Percentiles rank a stretch among this genome's conserved stretches.
These are phyloP conservation scores for Eimeria necatrix DNA, from an alignment of 169 alveolate species.

Conservation along the genomic window DNA sequence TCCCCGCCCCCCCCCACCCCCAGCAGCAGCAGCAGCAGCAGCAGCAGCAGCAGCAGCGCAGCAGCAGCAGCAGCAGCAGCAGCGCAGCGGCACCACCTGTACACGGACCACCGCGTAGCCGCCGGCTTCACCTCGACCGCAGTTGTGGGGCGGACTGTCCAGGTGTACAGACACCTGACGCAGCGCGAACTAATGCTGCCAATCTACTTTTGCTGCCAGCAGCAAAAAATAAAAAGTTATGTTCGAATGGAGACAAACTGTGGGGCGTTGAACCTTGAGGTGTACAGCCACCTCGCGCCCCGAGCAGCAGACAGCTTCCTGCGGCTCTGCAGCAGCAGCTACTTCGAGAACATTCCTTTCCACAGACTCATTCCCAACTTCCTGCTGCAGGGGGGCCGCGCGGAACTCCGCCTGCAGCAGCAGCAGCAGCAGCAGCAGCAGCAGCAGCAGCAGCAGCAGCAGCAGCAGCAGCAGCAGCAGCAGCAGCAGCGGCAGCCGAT, in stretches of 20 bases:
- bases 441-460: conserved; percentile 5
- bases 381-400: conserved; percentile 81
- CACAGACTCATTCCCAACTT: conserved; percentile 81
- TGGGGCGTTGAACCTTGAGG: conserved; percentile 92
- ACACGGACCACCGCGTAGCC: conserved; percentile 37
- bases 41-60: too few species aligned
- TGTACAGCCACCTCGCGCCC: conserved; percentile 92
- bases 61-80: too few species aligned
- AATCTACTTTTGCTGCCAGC: conserved; percentile 42
- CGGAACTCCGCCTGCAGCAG: conserved; percentile 39
- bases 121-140: conserved; percentile 80
- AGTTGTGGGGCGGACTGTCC: neutral
- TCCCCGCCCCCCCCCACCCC: too few species aligned
- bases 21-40: too few species aligned
- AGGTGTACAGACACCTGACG: conserved; percentile 61
- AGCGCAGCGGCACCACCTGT: neutral
- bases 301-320: conserved; percentile 94
- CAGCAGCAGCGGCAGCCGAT: neutral
- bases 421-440: neutral
- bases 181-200: conserved; percentile 72
- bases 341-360: conserved; percentile 84
- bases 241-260: conserved; percentile 86
- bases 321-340: conserved; percentile 90
- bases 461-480: neutral
- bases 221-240: conserved; percentile 72